These are phyloP conservation scores for Gnaphalium uliginosum DNA, from an alignment of 129 eudicot species.

Conservation along the genomic window DNA sequence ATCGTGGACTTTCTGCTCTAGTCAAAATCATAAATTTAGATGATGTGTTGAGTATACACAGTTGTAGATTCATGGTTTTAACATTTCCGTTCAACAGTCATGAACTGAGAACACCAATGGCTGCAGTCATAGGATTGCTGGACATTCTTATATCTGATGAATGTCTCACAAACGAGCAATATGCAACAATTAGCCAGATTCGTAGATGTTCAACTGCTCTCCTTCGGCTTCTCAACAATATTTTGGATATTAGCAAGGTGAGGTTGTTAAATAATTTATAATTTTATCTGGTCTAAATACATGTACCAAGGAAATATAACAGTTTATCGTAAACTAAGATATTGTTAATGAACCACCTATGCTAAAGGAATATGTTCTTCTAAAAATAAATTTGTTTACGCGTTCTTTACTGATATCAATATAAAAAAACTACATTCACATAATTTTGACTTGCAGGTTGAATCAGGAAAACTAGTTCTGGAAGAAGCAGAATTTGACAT, in stretches of 20 bases:
- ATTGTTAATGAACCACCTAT: background rate
- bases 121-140: constrained; percentile 97
- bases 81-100: constrained; percentile 56
- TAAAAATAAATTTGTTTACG: background rate
- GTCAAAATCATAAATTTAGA: background rate
- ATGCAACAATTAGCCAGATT: constrained; percentile 74
- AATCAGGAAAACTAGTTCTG: constrained; percentile 77
- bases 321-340: background rate
- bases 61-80: constrained; percentile 19
- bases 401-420: background rate
- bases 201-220: constrained; percentile 96
- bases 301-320: background rate
- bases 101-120: constrained; percentile 98
- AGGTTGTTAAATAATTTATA: constrained; percentile 5
- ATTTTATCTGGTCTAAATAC: background rate
- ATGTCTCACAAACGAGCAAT: constrained; percentile 85
- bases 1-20: background rate
- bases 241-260: constrained; percentile 98
- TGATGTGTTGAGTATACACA: background rate
- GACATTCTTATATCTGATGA: constrained; percentile 95
- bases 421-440: background rate
- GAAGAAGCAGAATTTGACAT: constrained; percentile 44
- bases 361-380: constrained; percentile 2
- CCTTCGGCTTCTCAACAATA: constrained; percentile 94
- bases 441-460: constrained; percentile 57